These are phyloP conservation scores for Symbiodinium pilosum DNA, from an alignment of 73 alveolate genomes.

Conservation along the genomic window DNA sequence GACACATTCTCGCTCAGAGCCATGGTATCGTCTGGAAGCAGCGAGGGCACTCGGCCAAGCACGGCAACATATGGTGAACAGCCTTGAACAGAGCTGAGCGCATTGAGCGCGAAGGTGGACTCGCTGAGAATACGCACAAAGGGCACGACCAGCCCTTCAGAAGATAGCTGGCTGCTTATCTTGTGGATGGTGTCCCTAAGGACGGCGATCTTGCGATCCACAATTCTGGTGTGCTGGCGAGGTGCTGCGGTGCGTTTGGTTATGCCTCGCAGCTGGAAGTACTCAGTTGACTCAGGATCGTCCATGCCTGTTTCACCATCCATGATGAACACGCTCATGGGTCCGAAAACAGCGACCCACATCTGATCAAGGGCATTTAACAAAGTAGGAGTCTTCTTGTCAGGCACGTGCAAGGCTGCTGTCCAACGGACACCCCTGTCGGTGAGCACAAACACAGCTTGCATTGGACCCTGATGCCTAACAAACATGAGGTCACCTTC, in stretches of 20 bases:
- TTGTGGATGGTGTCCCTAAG: conserved; percentile 5
- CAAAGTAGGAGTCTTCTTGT: background rate
- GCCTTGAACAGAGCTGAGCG: background rate
- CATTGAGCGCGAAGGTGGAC: background rate
- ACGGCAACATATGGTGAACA: conserved; percentile 21
- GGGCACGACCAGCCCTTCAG: background rate
- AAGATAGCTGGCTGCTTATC: background rate
- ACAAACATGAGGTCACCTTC: conserved; percentile 33
- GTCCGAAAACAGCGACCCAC: conserved; percentile 20
- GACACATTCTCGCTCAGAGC: background rate
- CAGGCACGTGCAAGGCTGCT: background rate
- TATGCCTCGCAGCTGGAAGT: conserved; percentile 31
- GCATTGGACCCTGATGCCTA: background rate
- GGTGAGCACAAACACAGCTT: background rate
- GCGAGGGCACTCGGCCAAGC: background rate
- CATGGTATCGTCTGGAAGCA: background rate
- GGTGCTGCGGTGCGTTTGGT: conserved; percentile 14
- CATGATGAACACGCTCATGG: background rate
- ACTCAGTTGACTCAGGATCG: background rate
- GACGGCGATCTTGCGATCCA: background rate
- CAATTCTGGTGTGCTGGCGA: conserved; percentile 24
- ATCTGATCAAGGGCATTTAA: background rate
- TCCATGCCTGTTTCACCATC: conserved; percentile 13
- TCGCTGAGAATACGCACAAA: background rate
- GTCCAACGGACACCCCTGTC: conserved; percentile 22